phyloP scores from a whole-genome alignment of 305 asterid species.

The Rubia balearica region DNA sequence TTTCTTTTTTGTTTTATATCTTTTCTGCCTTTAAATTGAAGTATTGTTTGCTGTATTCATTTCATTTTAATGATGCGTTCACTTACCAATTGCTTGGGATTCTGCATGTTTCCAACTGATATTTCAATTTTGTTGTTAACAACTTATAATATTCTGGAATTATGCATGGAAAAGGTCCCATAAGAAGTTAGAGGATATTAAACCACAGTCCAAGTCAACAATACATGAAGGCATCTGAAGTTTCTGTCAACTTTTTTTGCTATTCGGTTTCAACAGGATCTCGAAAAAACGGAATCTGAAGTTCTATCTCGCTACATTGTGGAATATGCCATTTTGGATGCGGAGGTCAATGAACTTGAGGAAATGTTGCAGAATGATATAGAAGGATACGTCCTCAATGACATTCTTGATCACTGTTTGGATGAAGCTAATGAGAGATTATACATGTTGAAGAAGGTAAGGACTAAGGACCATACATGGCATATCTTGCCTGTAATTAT shows the following conservation, averaged over 20 bases:
- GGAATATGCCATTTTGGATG: conserved; percentile 39
- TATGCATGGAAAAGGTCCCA: background rate
- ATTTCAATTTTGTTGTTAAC: background rate
- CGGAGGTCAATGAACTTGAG: conserved; percentile 52
- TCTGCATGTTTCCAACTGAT: background rate
- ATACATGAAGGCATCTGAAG: background rate
- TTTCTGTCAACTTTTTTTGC: conserved; percentile 6
- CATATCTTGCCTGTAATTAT: background rate
- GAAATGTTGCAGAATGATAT: conserved; percentile 29
- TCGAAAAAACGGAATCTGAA: conserved; percentile 48
- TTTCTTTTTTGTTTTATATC: too few relatives aligned
- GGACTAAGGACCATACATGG: conserved; percentile 18
- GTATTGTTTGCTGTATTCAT: too few relatives aligned
- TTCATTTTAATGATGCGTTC: too few relatives aligned
- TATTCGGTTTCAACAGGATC: conserved; percentile 36
- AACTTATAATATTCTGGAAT: background rate
- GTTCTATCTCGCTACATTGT: conserved; percentile 29
- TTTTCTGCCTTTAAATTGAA: too few relatives aligned
- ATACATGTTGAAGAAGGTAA: conserved; percentile 52
- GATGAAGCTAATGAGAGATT: conserved; percentile 36
- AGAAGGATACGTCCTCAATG: conserved; percentile 24
- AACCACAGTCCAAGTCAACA: background rate
- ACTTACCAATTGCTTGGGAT: too few relatives aligned
- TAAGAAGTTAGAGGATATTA: background rate
- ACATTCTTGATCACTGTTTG: conserved; percentile 26